Evolutionary conservation across 2,329 filamentous ascomycete genomes (phyloP), one percentile per base, ranked within the genome.

Genomic region (Penicillium occitanis): DNA sequence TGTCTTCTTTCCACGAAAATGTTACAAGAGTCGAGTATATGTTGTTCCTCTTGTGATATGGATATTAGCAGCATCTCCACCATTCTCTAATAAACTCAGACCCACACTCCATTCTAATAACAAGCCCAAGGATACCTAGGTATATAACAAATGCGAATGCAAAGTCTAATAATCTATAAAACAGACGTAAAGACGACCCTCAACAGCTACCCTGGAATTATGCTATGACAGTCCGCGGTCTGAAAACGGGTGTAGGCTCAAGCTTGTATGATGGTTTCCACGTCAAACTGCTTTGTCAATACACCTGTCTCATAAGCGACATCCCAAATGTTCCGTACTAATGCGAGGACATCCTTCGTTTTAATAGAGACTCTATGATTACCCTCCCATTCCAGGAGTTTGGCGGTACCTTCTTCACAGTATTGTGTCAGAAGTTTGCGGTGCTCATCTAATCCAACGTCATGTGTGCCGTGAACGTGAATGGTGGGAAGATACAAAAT

Each of bases 331-430:
- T 83, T 80, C 11, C 79, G 76, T 14, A 85, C 80, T 13, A 91
- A 79, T 11, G 76, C 79, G 57, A 85, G 81, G 2, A 92, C 89
- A 75, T 93, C 90, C 35, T 76, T 79, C 19, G 79, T 81, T 80
- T 90, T 91, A 67, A 93, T 83, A 1, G 91, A 89, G 57, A 94
- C 80, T 8, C 91, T 79, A 75, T 94, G 91, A 0, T 82, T 84
- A 0, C 90, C 91, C 65, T 91, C 85, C 91, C 90, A 93, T 75
- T 92, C 88, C 1, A 93, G 75, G 51, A 92, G 68, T 50, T 77
- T 82, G 4, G 84, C 78, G 2, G 79, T 86, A 0, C 80, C 83
- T 10, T 79, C 73, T 60, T 86, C 81, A 72, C 87, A 91, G 74
- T 89, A 92, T 63, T 85, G 76, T 6, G 85, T 75, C 61, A 87